Conservation (phyloP, 331 rosid genomes). For the Quercus lobata region DNA sequence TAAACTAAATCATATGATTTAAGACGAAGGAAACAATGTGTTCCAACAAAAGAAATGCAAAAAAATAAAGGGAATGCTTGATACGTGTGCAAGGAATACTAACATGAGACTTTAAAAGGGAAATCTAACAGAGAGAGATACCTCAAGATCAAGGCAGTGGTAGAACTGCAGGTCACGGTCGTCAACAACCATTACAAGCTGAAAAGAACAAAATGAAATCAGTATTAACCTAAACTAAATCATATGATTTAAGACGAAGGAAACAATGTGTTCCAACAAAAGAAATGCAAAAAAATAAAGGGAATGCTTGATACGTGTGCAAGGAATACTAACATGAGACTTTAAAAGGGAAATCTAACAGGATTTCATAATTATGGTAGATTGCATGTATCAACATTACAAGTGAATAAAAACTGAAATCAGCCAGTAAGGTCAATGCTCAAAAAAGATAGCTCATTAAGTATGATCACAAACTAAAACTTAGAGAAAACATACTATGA, state of each 20-base stretch:
- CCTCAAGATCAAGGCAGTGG: constrained; percentile 97
- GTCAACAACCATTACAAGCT: constrained; percentile 96
- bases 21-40: too few species aligned
- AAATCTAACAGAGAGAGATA: constrained; percentile 23
- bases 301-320: background rate
- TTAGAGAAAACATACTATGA: too few species aligned
- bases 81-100: too few species aligned
- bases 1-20: too few species aligned
- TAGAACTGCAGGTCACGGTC: constrained; percentile 76
- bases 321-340: background rate
- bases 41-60: too few species aligned
- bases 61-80: too few species aligned
- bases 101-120: too few species aligned
- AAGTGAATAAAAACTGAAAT: background rate
- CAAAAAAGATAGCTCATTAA: background rate
- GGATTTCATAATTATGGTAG: background rate
- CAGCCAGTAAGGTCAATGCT: background rate
- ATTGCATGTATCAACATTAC: background rate
- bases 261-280: background rate
- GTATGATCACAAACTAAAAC: too few species aligned
- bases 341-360: background rate
- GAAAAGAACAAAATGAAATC: constrained; percentile 22
- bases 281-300: background rate
- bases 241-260: background rate
- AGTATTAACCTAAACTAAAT: background rate